Conservation (phyloP, 441 rosid species). For the Pelargonium citronellum region DNA sequence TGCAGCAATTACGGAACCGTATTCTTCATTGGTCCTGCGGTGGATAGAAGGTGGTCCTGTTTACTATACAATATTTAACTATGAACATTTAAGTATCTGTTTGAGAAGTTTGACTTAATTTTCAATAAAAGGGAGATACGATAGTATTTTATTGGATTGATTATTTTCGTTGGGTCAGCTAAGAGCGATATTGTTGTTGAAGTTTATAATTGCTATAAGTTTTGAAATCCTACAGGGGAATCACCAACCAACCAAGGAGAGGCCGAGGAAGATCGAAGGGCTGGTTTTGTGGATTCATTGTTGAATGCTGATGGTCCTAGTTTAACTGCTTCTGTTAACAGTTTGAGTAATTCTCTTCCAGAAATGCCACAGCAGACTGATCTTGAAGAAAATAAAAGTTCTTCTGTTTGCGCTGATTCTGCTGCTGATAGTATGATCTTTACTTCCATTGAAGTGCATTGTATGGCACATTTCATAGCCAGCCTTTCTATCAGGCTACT, state of each 20-base stretch:
- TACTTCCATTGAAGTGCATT: conserved; percentile 12
- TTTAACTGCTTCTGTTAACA: conserved; percentile 24
- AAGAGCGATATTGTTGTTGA: conserved; percentile 11
- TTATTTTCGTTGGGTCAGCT: background rate
- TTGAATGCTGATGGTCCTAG: conserved; percentile 40
- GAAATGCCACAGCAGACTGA: conserved; percentile 26
- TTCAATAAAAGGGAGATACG: background rate
- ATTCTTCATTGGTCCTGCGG: conserved; percentile 57
- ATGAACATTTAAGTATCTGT: conserved; percentile 5
- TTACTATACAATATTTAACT: conserved; percentile 8
- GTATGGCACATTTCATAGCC: conserved; percentile 5
- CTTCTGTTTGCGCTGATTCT: conserved; percentile 27
- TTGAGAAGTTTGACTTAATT: background rate
- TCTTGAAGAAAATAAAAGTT: conserved; percentile 31
- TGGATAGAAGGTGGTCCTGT: conserved; percentile 69
- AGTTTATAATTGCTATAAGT: conserved; percentile 15
- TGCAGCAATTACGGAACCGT: conserved; percentile 62
- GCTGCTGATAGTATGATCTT: conserved; percentile 42
- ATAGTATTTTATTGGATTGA: background rate
- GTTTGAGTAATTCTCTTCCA: conserved; percentile 25
- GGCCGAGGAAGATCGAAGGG: conserved; percentile 58
- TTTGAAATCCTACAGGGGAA: conserved; percentile 43
- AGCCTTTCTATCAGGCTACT: conserved; percentile 7
- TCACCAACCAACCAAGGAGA: conserved; percentile 39
- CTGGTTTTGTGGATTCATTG: conserved; percentile 69